phyloP scores from a whole-genome alignment of 495 filamentous ascomycete species.

The Jackrogersella multiformis region DNA sequence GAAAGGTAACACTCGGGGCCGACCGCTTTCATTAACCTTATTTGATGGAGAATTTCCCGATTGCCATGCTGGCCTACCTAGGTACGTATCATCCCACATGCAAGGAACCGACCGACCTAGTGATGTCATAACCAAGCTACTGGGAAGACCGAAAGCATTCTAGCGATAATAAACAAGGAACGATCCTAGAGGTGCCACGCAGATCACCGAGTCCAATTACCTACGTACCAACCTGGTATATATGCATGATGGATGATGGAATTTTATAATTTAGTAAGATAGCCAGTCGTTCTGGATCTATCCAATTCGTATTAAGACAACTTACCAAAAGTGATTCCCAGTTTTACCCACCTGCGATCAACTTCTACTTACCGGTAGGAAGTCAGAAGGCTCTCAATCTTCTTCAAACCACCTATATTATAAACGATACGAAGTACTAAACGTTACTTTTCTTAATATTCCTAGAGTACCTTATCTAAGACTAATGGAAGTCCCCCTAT shows the following conservation, averaged over 20 bases:
- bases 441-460: background rate
- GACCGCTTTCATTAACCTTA: conserved; percentile 25
- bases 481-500: conserved; percentile 9
- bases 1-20: conserved; percentile 26
- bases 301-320: background rate
- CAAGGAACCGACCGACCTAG: conserved; percentile 26
- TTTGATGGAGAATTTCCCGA: conserved; percentile 28
- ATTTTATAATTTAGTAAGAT: conserved; percentile 7
- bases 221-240: no score
- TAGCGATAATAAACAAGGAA: conserved; percentile 14
- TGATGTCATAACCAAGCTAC: conserved; percentile 42
- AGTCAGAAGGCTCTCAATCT: no score
- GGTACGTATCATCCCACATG: conserved; percentile 2
- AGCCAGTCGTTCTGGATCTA: background rate
- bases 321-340: conserved; percentile 7
- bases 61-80: conserved; percentile 2
- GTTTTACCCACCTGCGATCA: background rate
- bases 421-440: no score
- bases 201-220: background rate
- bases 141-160: conserved; percentile 15
- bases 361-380: background rate
- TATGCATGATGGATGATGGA: background rate
- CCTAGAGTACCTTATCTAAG: conserved; percentile 9
- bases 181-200: conserved; percentile 2
- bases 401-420: no score